These are phyloP conservation scores for Gillenia trifoliata DNA, from an alignment of 306 rosid genomes.

Conservation along the genomic window DNA sequence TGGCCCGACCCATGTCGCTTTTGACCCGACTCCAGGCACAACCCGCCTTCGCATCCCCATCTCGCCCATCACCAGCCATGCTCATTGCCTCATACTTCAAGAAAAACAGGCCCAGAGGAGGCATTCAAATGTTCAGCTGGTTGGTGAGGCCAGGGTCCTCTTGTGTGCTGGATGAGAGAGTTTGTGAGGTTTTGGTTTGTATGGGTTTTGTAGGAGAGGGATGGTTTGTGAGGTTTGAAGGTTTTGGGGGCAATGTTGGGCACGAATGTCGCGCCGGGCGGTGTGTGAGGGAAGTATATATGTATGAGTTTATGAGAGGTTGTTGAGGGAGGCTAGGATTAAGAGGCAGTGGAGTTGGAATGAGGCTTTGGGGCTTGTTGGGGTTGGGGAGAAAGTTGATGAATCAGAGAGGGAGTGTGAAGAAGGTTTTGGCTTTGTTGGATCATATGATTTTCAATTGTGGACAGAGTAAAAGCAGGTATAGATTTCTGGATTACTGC, in stretches of 20 bases:
- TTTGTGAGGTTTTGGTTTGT: too few species aligned
- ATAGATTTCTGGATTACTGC: not conserved
- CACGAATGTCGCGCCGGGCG: constrained; percentile 8
- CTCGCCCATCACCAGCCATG: too few species aligned
- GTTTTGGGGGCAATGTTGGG: constrained; percentile 40
- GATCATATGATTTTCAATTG: constrained; percentile 28
- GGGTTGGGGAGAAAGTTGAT: constrained; percentile 2
- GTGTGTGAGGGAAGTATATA: constrained; percentile 16
- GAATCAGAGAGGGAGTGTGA: constrained; percentile 9
- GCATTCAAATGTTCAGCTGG: too few species aligned
- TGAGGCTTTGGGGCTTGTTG: constrained; percentile 24
- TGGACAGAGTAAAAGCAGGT: constrained; percentile 32
- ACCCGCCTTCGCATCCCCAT: too few species aligned
- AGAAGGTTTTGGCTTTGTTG: constrained; percentile 31
- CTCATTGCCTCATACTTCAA: too few species aligned
- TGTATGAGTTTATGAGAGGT: constrained; percentile 32
- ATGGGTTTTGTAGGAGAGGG: too few species aligned
- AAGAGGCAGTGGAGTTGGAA: constrained; percentile 33
- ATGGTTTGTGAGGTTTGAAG: too few species aligned
- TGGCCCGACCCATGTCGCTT: constrained; percentile 49
- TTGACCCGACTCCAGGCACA: constrained; percentile 53
- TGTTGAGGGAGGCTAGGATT: constrained; percentile 58
- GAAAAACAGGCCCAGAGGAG: too few species aligned
- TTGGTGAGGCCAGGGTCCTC: too few species aligned
- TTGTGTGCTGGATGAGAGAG: too few species aligned